Percentiles rank a stretch among this genome's conserved stretches.
Evolutionary conservation across 192 early-diverging fungal genomes (phyloP).

Genomic region (Umbelopsis isabellina): DNA sequence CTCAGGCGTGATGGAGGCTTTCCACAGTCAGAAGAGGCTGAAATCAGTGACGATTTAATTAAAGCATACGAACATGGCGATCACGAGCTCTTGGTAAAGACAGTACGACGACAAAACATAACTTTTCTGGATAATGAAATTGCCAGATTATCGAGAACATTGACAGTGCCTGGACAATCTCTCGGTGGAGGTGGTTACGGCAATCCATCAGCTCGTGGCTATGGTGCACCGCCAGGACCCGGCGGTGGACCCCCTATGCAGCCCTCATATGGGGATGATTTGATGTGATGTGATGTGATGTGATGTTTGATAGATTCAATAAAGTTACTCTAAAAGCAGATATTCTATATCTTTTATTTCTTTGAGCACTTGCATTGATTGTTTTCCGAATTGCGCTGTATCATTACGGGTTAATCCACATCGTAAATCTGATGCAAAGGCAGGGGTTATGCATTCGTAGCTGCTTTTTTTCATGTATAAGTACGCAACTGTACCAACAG

Average conservation of each 20-base stretch:
- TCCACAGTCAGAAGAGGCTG: conserved; percentile 64
- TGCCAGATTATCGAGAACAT: conserved; percentile 47
- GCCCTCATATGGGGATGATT: not conserved
- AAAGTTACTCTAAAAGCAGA: too few relatives aligned
- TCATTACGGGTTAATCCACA: too few relatives aligned
- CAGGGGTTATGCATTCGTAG: too few relatives aligned
- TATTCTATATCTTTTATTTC: too few relatives aligned
- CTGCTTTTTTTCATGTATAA: too few relatives aligned
- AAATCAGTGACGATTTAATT: conserved; percentile 58
- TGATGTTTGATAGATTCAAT: not conserved
- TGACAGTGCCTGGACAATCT: conserved; percentile 47
- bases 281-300: conserved; percentile 13
- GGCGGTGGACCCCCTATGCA: not conserved
- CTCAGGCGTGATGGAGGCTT: conserved; percentile 53
- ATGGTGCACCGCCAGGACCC: not conserved
- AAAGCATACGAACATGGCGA: conserved; percentile 70
- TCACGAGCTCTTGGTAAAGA: conserved; percentile 54
- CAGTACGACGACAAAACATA: conserved; percentile 57
- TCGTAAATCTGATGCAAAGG: too few relatives aligned
- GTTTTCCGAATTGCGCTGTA: too few relatives aligned
- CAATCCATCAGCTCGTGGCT: not conserved
- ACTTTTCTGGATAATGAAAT: conserved; percentile 73
- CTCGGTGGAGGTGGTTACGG: conserved; percentile 11
- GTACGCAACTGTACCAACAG: too few relatives aligned
- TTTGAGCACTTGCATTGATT: too few relatives aligned